Conservation (phyloP, 768 basidiomycete genomes). For the Termitomyces sp. region DNA sequence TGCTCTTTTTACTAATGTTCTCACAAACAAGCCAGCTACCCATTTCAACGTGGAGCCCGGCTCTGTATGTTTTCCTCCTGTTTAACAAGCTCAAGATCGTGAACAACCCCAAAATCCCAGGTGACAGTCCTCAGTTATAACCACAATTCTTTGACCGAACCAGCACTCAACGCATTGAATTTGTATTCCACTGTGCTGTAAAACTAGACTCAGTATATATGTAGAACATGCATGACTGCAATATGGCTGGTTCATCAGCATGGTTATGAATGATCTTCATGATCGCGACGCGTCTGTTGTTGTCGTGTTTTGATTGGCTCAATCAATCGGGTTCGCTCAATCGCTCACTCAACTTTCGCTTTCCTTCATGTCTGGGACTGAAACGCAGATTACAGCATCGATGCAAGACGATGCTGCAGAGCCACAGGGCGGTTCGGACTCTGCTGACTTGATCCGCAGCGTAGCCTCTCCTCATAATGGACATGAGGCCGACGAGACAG, state of each 20-base stretch:
- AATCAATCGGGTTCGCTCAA: slow-evolving; percentile 2
- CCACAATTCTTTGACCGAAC: slow-evolving; percentile 73
- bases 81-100: not conserved
- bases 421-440: slow-evolving; percentile 5
- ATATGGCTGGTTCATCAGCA: no score
- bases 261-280: not conserved
- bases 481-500: slow-evolving; percentile 20
- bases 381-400: slow-evolving; percentile 13
- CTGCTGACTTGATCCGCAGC: slow-evolving; percentile 12
- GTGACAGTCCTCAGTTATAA: slow-evolving; percentile 81
- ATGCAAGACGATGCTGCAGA: slow-evolving; percentile 15
- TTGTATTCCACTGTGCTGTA: slow-evolving; percentile 40
- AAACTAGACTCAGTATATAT: not conserved
- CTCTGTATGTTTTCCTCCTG: slow-evolving; percentile 43
- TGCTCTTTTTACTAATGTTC: slow-evolving; percentile 7
- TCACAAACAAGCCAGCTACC: slow-evolving; percentile 37
- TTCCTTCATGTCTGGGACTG: slow-evolving; percentile 21
- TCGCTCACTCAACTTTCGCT: slow-evolving; percentile 3
- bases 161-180: slow-evolving; percentile 71
- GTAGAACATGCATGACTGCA: not conserved
- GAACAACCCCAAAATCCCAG: slow-evolving; percentile 28
- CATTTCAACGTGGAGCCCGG: slow-evolving; percentile 85
- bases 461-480: slow-evolving; percentile 22
- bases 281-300: slow-evolving; percentile 27
- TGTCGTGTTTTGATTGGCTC: slow-evolving; percentile 22